Evolutionary conservation across 768 basidiomycete species (phyloP), one percentile per base, ranked within the genome.

Genomic region (Pholiota conissans): DNA sequence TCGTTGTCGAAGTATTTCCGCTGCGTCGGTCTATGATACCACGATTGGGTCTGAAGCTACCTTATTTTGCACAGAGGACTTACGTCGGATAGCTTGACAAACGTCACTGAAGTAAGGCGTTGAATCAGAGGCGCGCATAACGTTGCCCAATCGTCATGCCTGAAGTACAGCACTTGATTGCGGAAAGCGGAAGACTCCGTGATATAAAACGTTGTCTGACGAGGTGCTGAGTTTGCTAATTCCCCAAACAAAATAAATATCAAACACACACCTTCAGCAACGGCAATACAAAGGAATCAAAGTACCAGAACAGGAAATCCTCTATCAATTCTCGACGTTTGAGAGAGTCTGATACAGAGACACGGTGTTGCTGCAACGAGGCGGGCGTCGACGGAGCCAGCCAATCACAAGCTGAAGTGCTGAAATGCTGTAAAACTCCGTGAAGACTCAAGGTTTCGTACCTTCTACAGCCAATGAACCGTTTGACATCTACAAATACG

Each of bases 271-370:
- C 96, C 77, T 84, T 89, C 30, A 98, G 70, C 4, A 98, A 74
- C 0, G 90, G 84, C 3, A 90, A 70, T 6, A 98, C 71, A 69
- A 95, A 94, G 0, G 85, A 87, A 65, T 95, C 90, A 57, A 97
- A 92, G 62, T 93, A 88, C 97, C 97, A 99, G 67, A 86, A 90
- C n/a, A 98, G 56, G 65, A 96, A 93, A 50, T 98, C 93, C 67
- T 92, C 86, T 0, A 95, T 65, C 13, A 98, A 71, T 66, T 93
- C 87, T n/a, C 84, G 78, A 16, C 93, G 81, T 69, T 93, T 97
- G 29, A 84, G 63, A 2, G 84, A 73, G 64, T 98, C 95, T 0
- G 84, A 82, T 3, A 84, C 81, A 6, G 84, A 74, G 0, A 85
- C 80, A 49, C 87, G 76, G 2, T 68, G 63, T 59, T 88, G 80